These are phyloP conservation scores for Schizonepeta tenuifolia DNA, from an alignment of 257 asterid genomes.

Conservation along the genomic window DNA sequence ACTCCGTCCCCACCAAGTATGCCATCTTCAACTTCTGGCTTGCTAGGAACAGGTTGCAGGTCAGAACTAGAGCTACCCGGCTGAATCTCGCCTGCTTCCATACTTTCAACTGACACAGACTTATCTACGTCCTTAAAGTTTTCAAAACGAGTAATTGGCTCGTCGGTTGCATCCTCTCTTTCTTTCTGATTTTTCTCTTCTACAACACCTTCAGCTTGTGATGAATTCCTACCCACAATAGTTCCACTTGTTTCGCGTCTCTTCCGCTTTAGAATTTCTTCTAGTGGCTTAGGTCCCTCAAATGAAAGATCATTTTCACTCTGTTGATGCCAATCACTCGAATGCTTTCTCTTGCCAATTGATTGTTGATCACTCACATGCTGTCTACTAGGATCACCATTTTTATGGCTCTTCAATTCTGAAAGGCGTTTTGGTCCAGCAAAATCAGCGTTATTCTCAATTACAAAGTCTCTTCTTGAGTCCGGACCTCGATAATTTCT, in stretches of 20 bases:
- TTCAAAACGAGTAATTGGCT: conserved; percentile 17
- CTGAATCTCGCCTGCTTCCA: conserved; percentile 34
- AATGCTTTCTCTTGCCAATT: conserved; percentile 72
- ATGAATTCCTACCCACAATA: conserved; percentile 18
- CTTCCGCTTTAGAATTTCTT: conserved; percentile 85
- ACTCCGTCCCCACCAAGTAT: conserved; percentile 45
- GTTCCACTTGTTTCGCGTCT: conserved; percentile 46
- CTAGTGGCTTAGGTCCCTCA: conserved; percentile 91
- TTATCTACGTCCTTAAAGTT: conserved; percentile 35
- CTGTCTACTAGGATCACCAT: conserved; percentile 45
- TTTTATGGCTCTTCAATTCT: conserved; percentile 67
- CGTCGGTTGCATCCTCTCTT: conserved; percentile 30
- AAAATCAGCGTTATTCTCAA: conserved; percentile 48
- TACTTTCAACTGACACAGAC: conserved; percentile 35
- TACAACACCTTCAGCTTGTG: conserved; percentile 28
- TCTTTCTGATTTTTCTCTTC: conserved; percentile 35
- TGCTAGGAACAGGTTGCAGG: conserved; percentile 28
- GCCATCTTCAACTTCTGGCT: conserved; percentile 57
- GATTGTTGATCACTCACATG: conserved; percentile 45
- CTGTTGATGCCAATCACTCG: conserved; percentile 47
- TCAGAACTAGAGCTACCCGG: conserved; percentile 20
- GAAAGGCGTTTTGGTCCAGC: conserved; percentile 76
- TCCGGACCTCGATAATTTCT: conserved; percentile 48
- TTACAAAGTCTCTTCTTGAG: conserved; percentile 50
- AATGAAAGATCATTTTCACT: conserved; percentile 58